Percentiles rank a stretch among this genome's conserved stretches.
Conservation (phyloP, 2,329 filamentous ascomycete species). For the Pyrenophora teres region DNA sequence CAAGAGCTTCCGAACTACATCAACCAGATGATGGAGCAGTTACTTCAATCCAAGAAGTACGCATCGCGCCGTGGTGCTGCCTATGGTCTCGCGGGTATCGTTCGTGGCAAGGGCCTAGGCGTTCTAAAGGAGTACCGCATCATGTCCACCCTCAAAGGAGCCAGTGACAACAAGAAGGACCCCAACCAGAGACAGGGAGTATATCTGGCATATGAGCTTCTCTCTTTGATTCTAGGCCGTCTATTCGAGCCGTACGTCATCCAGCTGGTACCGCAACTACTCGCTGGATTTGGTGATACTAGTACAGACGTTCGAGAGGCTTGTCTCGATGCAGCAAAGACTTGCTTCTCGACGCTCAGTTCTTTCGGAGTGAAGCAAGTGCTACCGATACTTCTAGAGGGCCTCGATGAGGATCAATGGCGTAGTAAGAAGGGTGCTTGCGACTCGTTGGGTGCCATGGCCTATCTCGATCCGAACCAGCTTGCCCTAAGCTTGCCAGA, state of each 20-base stretch:
- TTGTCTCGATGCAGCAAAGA: slow-evolving; percentile 89
- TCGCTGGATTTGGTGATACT: slow-evolving; percentile 85
- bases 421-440: slow-evolving; percentile 98
- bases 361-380: slow-evolving; percentile 97
- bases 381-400: slow-evolving; percentile 85
- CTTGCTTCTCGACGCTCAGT: slow-evolving; percentile 89
- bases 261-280: slow-evolving; percentile 87
- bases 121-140: slow-evolving; percentile 84
- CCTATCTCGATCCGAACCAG: slow-evolving; percentile 94
- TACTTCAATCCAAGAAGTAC: slow-evolving; percentile 89
- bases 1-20: slow-evolving; percentile 81
- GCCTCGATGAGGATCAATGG: slow-evolving; percentile 95
- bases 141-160: slow-evolving; percentile 76
- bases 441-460: slow-evolving; percentile 96
- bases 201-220: slow-evolving; percentile 85
- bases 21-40: slow-evolving; percentile 75
- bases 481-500: slow-evolving; percentile 89
- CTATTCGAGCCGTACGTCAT: slow-evolving; percentile 97
- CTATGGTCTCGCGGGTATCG: slow-evolving; percentile 89
- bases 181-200: slow-evolving; percentile 85
- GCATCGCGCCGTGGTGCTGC: slow-evolving; percentile 91
- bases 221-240: slow-evolving; percentile 83
- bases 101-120: slow-evolving; percentile 83
- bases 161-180: slow-evolving; percentile 95
- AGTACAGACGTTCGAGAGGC: slow-evolving; percentile 90